Conservation (phyloP, 352 stramenopile genomes). For the Phytophthora quininea region DNA sequence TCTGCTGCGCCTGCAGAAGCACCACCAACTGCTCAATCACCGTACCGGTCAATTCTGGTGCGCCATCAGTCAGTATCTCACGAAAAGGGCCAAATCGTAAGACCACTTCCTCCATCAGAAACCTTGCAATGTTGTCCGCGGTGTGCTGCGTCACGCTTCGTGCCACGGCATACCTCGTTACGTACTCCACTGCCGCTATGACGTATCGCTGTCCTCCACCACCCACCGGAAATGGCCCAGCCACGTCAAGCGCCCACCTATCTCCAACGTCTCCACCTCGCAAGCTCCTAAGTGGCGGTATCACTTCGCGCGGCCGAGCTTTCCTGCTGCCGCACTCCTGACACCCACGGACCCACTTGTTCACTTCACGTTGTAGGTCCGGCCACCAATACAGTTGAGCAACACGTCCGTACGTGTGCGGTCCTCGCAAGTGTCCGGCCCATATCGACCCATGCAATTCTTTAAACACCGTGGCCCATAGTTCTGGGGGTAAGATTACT, state of each 20-base stretch:
- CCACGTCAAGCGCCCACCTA: slow-evolving; percentile 15
- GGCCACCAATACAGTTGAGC: background rate
- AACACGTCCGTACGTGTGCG: background rate
- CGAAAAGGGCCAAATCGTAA: background rate
- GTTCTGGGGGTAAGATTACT: background rate
- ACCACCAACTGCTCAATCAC: background rate
- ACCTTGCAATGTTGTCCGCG: background rate
- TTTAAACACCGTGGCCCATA: background rate
- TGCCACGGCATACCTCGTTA: background rate
- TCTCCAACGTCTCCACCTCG: slow-evolving; percentile 7
- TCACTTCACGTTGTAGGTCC: background rate
- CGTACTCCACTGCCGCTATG: slow-evolving; percentile 1
- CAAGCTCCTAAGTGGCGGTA: slow-evolving; percentile 20
- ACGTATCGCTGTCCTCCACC: slow-evolving; percentile 6
- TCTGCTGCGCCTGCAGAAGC: background rate
- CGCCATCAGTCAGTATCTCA: background rate
- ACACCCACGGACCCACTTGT: slow-evolving; percentile 9
- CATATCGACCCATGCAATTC: background rate
- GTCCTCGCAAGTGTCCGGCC: background rate
- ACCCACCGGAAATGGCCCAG: slow-evolving; percentile 4
- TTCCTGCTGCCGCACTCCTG: slow-evolving; percentile 21
- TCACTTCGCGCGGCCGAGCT: slow-evolving; percentile 1
- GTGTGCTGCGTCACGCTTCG: background rate
- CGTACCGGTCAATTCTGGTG: background rate
- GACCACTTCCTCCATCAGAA: background rate